Conservation (phyloP, 768 basidiomycete genomes). For the Pulveroboletus frians region DNA sequence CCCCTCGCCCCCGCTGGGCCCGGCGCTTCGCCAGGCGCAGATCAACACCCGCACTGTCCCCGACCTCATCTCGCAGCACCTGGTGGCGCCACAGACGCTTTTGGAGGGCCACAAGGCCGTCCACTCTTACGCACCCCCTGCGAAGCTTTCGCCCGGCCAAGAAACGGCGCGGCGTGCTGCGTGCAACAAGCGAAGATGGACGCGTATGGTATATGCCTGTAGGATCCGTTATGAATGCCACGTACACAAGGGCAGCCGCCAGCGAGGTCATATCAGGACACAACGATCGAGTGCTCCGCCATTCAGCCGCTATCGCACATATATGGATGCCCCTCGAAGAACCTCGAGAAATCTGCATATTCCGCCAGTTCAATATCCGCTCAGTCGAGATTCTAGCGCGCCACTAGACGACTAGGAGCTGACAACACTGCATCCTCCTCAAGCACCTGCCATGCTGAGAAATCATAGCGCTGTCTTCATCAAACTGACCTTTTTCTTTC, state of each 20-base stretch:
- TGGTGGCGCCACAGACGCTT: constrained; percentile 10
- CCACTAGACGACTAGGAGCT: constrained; percentile 13
- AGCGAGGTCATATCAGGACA: constrained; percentile 5
- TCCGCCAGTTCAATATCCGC: constrained; percentile 30
- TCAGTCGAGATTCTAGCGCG: constrained; percentile 29
- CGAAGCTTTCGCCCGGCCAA: constrained; percentile 5
- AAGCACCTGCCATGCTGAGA: constrained; percentile 8
- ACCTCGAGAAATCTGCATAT: constrained; percentile 25
- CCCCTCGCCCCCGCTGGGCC: constrained; percentile 7
- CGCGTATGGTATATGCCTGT: constrained; percentile 11
- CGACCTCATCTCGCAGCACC: constrained; percentile 4
- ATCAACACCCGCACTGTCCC: constrained; percentile 8
- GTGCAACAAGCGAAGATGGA: constrained; percentile 16
- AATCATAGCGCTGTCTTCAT: constrained; percentile 7
- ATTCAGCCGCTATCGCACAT: constrained; percentile 15
- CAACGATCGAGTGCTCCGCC: constrained; percentile 8
- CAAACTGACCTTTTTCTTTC: constrained; percentile 1
- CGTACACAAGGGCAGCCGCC: constrained; percentile 13
- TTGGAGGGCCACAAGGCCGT: constrained; percentile 5
- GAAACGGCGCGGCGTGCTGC: constrained; percentile 13
- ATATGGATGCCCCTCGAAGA: constrained; percentile 12
- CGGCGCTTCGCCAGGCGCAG: constrained; percentile 11
- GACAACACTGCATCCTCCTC: constrained; percentile 14
- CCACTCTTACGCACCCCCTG: constrained; percentile 13
- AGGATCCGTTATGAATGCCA: constrained; percentile 21